Conservation (phyloP, 345 rosid genomes). For the Cardamine resedifolia region DNA sequence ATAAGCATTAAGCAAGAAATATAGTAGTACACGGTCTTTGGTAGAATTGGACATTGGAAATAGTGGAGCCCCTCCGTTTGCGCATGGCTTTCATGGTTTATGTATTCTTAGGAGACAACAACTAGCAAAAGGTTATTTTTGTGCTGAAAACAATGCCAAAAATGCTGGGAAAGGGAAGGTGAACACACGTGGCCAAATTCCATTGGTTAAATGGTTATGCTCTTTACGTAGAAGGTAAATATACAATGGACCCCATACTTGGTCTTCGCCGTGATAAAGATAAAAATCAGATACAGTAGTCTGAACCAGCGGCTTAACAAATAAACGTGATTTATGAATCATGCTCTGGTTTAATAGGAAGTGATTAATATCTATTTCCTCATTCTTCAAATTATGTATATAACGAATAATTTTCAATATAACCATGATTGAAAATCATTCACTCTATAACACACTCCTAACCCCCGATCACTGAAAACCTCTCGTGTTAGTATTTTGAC, state of each 20-base stretch:
- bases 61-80: constrained; percentile 27
- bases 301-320: constrained; percentile 11
- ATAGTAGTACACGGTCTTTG: neutral
- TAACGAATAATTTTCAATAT: neutral
- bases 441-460: constrained; percentile 27
- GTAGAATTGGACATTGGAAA: neutral
- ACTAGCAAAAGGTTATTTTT: too few relatives aligned
- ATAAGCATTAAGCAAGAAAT: neutral
- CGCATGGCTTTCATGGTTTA: constrained; percentile 24
- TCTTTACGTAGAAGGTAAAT: constrained; percentile 30
- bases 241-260: neutral
- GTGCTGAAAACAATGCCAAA: constrained; percentile 4
- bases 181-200: neutral
- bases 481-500: constrained; percentile 25
- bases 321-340: constrained; percentile 23
- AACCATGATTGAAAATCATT: constrained; percentile 26
- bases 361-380: neutral
- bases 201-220: constrained; percentile 12
- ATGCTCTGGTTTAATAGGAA: constrained; percentile 15
- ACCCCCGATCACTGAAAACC: constrained; percentile 2
- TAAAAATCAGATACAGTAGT: neutral
- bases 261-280: neutral
- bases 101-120: too few relatives aligned
- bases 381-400: neutral
- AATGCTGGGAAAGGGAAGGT: neutral